These are phyloP conservation scores for Diplodia mutila DNA, from an alignment of 2,329 filamentous ascomycete genomes.

Conservation along the genomic window DNA sequence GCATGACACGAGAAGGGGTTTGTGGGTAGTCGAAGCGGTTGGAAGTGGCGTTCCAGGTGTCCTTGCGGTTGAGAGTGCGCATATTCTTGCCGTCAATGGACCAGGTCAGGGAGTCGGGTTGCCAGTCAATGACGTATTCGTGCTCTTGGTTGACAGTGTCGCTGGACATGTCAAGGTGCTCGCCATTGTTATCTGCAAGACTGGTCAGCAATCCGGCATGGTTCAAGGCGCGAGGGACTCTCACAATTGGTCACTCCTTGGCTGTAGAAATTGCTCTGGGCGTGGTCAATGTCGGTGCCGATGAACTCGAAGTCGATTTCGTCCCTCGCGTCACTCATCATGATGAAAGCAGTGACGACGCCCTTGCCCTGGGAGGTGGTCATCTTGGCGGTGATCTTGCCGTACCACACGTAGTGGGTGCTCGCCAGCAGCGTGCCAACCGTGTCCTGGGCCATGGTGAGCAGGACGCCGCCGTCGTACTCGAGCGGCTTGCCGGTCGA, in stretches of 20 bases:
- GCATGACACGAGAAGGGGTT: constrained; percentile 85
- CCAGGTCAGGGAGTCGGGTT: constrained; percentile 84
- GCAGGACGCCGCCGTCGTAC: constrained; percentile 68
- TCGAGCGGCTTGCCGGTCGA: constrained; percentile 74
- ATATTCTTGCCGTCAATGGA: constrained; percentile 78
- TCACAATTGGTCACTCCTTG: constrained; percentile 90
- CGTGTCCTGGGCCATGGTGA: constrained; percentile 87
- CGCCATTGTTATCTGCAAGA: constrained; percentile 69
- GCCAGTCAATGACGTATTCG: constrained; percentile 93
- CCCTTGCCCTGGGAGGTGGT: constrained; percentile 83
- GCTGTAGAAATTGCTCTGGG: constrained; percentile 96
- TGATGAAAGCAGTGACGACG: constrained; percentile 96
- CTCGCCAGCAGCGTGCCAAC: constrained; percentile 85
- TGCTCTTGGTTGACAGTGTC: constrained; percentile 76
- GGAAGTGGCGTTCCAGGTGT: constrained; percentile 84
- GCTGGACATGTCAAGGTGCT: constrained; percentile 69
- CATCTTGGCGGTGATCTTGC: constrained; percentile 82
- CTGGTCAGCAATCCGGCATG: constrained; percentile 28
- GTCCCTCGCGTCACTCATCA: constrained; percentile 94
- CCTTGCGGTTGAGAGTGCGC: constrained; percentile 72
- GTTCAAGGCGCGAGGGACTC: constrained; percentile 39
- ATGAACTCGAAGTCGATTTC: constrained; percentile 98
- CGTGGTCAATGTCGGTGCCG: constrained; percentile 73
- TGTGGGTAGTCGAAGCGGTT: constrained; percentile 89
- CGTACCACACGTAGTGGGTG: constrained; percentile 95